Evolutionary conservation across 345 rosid species (phyloP), one percentile per base, ranked within the genome.

Genomic region (Lumnitzera littorea): DNA sequence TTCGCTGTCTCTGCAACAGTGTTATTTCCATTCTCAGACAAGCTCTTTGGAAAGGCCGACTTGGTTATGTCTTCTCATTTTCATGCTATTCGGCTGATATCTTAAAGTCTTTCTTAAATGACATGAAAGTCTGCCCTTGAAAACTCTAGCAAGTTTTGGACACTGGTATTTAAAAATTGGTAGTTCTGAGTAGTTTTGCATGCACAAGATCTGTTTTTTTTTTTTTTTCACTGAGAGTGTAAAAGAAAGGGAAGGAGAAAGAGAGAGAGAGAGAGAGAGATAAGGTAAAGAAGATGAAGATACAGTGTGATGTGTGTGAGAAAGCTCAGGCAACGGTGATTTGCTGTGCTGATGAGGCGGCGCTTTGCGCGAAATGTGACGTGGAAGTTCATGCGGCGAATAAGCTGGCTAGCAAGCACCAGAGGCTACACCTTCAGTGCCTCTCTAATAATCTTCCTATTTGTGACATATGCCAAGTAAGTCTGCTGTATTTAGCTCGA

Each of bases 251-350:
- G n/a, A 11, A 57, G 5, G 24, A 20, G 1, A 20, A 1, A 20
- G 20, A 58, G 68, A n/a, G 4, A 3, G 31, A 27, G 31, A 20
- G 20, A 20, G 20, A 58, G 68, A n/a, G 4, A 3, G 31, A 27
- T 1, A 27, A 1, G 31, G 3, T 27, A 27, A 16, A 9, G 62
- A 66, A 62, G 68, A 94, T 94, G 99, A 94, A 90, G 81, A 90
- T 94, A 60, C 99, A 94, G 81, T 90, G 99, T 75, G 99, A 94
- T 76, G 99, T 94, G 23, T 94, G 99, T 71, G 97, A 90, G 82
- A 94, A 57, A 69, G 91, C 91, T 71, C 91, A 87, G 17, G 99
- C 99, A 12, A 90, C 99, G 17, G 83, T 94, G 67, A 94, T 94
- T 12, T 94, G 99, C 65, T 90, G 99, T 51, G 99, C 99, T 24